Evolutionary conservation across 345 rosid genomes (phyloP).

Genomic region (Sonneratia caseolaris): DNA sequence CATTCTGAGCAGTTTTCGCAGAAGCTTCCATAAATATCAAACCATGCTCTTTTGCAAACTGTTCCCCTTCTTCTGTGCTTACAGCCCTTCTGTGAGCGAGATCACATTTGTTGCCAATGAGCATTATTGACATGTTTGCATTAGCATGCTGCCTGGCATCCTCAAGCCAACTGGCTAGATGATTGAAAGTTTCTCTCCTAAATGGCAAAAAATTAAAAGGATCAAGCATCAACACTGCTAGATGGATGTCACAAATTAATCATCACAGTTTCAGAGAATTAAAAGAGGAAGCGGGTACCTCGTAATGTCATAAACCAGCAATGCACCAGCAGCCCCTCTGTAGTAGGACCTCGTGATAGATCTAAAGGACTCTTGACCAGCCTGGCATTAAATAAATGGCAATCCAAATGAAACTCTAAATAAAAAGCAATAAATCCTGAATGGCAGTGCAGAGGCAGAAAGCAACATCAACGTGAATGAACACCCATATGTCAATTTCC

Average conservation of each 20-base stretch:
- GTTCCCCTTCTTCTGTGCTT: constrained; percentile 90
- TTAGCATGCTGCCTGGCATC: constrained; percentile 98
- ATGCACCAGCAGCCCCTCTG: constrained; percentile 96
- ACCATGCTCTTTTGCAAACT: constrained; percentile 93
- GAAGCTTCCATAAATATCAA: constrained; percentile 98
- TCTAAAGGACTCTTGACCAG: constrained; percentile 98
- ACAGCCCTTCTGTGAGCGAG: constrained; percentile 97
- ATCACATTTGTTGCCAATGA: constrained; percentile 86
- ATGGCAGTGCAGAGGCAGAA: not conserved
- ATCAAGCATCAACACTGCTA: not conserved
- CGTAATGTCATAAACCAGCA: constrained; percentile 96
- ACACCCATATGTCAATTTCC: not conserved
- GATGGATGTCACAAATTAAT: not conserved
- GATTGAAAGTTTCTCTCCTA: constrained; percentile 94
- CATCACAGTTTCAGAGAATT: not conserved
- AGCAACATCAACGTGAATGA: not conserved
- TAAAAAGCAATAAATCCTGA: not conserved
- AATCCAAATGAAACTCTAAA: not conserved
- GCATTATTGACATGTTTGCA: constrained; percentile 96
- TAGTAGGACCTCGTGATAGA: constrained; percentile 95
- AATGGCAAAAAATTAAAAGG: not conserved
- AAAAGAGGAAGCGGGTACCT: constrained; percentile 28
- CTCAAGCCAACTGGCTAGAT: constrained; percentile 93
- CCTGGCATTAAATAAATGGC: constrained; percentile 26
- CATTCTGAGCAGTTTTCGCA: constrained; percentile 97